Conservation (phyloP, 2,329 filamentous ascomycete genomes). For the Fusarium chlamydosporum region DNA sequence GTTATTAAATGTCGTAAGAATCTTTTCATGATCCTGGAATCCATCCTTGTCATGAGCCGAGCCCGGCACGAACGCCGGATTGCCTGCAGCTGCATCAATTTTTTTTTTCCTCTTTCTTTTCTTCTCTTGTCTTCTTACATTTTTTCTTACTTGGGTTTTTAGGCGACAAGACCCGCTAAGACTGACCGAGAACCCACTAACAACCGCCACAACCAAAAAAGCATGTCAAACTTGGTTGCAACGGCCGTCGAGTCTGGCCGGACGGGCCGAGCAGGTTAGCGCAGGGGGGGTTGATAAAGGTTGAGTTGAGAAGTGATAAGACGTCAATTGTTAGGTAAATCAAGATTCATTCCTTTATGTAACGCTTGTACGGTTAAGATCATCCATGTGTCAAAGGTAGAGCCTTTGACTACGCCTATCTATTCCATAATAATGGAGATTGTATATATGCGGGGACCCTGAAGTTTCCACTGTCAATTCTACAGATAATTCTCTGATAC, state of each 20-base stretch:
- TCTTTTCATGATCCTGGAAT: conserved; percentile 22
- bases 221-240: conserved; percentile 30
- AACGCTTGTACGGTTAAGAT: conserved; percentile 1
- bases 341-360: conserved; percentile 26
- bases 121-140: background rate
- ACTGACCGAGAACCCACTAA: conserved; percentile 33
- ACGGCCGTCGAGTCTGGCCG: conserved; percentile 41
- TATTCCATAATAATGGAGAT: background rate
- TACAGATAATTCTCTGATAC: background rate
- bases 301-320: conserved; percentile 23
- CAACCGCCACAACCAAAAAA: conserved; percentile 31
- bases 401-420: background rate
- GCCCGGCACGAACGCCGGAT: conserved; percentile 12
- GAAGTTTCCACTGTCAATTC: conserved; percentile 10
- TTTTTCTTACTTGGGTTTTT: conserved; percentile 16
- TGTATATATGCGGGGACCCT: conserved; percentile 7
- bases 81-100: conserved; percentile 7
- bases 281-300: conserved; percentile 27
- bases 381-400: conserved; percentile 1
- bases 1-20: conserved; percentile 8
- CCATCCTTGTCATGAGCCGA: conserved; percentile 40
- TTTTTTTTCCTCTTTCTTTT: background rate
- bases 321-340: conserved; percentile 15
- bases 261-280: conserved; percentile 39
- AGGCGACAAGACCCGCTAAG: conserved; percentile 30